phyloP scores from a whole-genome alignment of 192 early-diverging fungal species.

The Rhizophagus sp. region DNA sequence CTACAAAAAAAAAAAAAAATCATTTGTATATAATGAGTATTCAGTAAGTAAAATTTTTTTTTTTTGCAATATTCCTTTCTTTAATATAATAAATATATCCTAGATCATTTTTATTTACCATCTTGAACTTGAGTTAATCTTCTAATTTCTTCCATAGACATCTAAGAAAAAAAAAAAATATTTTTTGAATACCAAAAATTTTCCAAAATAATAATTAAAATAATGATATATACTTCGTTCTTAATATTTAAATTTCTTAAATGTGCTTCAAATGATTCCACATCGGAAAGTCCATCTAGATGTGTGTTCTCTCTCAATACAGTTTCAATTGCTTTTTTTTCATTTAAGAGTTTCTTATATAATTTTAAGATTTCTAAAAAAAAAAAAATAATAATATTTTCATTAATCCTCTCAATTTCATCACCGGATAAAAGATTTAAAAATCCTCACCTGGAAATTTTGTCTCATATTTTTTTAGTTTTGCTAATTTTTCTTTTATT shows the following conservation, averaged over 20 bases:
- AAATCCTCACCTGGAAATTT: constrained; percentile 42
- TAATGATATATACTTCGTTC: constrained; percentile 32
- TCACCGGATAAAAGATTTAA: too few relatives aligned
- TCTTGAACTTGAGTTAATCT: constrained; percentile 36
- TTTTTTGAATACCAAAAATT: neutral
- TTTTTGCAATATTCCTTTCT: too few relatives aligned
- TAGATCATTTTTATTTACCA: constrained; percentile 16
- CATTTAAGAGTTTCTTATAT: constrained; percentile 41
- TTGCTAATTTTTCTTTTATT: constrained; percentile 37
- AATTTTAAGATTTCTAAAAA: constrained; percentile 35
- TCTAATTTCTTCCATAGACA: constrained; percentile 46
- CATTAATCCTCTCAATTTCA: too few relatives aligned
- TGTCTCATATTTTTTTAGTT: constrained; percentile 40
- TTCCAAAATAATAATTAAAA: neutral
- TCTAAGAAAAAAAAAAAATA: constrained; percentile 28
- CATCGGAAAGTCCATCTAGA: constrained; percentile 39
- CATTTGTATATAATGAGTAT: neutral
- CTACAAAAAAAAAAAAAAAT: constrained; percentile 10
- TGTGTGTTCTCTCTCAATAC: constrained; percentile 40
- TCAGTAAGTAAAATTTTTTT: neutral
- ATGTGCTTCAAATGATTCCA: constrained; percentile 43
- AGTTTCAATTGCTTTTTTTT: constrained; percentile 41
- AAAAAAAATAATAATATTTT: too few relatives aligned
- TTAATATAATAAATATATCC: too few relatives aligned
- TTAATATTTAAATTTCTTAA: constrained; percentile 42